Base-by-base conservation (phyloP, 345 rosid genomes). In the Heritiera littoralis region DNA sequence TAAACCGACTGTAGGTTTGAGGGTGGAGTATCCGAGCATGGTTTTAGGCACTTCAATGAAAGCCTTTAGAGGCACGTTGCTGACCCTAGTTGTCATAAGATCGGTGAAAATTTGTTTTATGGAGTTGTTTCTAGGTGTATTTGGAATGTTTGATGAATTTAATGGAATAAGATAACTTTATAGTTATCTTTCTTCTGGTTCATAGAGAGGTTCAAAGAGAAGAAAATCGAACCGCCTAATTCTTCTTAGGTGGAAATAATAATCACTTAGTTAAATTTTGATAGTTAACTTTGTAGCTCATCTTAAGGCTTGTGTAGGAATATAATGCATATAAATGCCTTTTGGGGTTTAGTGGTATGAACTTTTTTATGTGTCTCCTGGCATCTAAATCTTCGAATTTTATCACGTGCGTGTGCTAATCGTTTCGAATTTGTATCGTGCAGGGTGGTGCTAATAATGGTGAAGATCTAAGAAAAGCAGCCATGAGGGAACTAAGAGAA, bases 391-490 rank as follows among this genome's bases (percentile, higher is more conserved):
- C 20, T 71, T 51, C 23, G 68, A 30, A 75, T 75, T 66, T 55
- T 20, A 58, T 78, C 64, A 11, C 55, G 0, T 58, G 75, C 55
- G 10, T 43, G 61, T 76, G 23, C 46, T 13, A 4, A 73, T n/a
- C 43, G 49, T 77, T 12, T 35, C 5, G 8, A 58, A 28, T 54
- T 77, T 78, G 23, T 58, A 13, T 45, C 65, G 35, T 51, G 58
- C 64, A 92, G 93, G 95, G 97, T 23, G 95, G 97, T 23, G 92
- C 92, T 77, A 93, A 89, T 82, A 92, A 89, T 70, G 86, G 82
- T 20, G 95, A 91, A 84, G 95, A 92, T 82, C 79, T 90, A 35
- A 91, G 86, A 84, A 82, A 81, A 74, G 95, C 95, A 63, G 94
- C 92, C 54, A 77, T 87, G 11, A 88, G 97, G 81, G 97, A 91